Evolutionary conservation across 805 yeast genomes (phyloP).

Genomic region (Starmerella khaoyaiensis): DNA sequence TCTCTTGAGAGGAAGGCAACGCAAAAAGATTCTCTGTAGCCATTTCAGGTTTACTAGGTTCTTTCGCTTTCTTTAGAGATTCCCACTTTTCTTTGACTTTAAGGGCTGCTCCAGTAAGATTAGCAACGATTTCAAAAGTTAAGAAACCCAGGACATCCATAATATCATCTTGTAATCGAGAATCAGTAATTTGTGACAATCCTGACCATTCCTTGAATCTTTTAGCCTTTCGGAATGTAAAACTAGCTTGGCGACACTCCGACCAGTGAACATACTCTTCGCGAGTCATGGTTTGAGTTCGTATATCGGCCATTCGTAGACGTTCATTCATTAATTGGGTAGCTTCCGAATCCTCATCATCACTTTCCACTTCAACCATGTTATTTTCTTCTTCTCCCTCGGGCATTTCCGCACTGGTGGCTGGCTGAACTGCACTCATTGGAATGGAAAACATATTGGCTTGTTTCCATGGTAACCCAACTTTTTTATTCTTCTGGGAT

Average conservation of each 20-base stretch:
- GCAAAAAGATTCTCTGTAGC: slow-evolving; percentile 16
- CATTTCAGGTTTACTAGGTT: slow-evolving; percentile 4
- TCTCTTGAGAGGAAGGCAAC: slow-evolving; percentile 18
- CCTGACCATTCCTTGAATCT: slow-evolving; percentile 96
- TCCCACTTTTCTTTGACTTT: slow-evolving; percentile 47
- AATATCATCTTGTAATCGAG: slow-evolving; percentile 90
- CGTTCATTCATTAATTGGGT: slow-evolving; percentile 88
- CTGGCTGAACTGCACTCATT: slow-evolving; percentile 12
- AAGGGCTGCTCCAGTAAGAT: slow-evolving; percentile 83
- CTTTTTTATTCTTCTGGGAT: slow-evolving; percentile 41
- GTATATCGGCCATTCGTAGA: slow-evolving; percentile 81
- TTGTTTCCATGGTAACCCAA: slow-evolving; percentile 88
- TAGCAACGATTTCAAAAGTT: slow-evolving; percentile 93
- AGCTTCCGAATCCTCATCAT: slow-evolving; percentile 58
- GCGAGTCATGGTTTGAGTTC: slow-evolving; percentile 85
- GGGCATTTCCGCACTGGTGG: not conserved
- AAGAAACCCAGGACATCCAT: slow-evolving; percentile 89
- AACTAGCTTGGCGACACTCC: slow-evolving; percentile 94
- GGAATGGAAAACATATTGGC: slow-evolving; percentile 74
- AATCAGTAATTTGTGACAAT: slow-evolving; percentile 65
- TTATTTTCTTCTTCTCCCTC: slow-evolving; percentile 1
- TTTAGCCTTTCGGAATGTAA: slow-evolving; percentile 88
- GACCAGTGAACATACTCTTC: slow-evolving; percentile 99
- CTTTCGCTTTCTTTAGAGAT: slow-evolving; percentile 28
- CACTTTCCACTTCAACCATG: slow-evolving; percentile 21